These are phyloP conservation scores for Recurvomyces mirabilis DNA, from an alignment of 495 filamentous ascomycete species.

Conservation along the genomic window DNA sequence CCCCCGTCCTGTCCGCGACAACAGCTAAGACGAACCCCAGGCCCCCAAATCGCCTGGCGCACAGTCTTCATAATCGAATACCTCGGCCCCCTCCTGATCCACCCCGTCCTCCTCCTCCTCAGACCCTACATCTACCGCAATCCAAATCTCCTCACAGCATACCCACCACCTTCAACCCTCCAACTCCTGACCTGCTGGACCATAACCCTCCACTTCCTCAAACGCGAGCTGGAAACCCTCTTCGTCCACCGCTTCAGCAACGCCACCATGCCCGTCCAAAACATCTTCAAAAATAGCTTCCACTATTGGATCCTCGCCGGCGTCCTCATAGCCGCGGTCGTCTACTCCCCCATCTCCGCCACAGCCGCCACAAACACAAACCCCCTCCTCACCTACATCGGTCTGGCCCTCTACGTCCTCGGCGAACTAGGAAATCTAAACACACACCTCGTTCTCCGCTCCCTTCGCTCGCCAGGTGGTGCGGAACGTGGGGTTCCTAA, in stretches of 20 bases:
- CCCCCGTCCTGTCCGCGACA: too few species aligned
- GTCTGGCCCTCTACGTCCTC: conserved; percentile 57
- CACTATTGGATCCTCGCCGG: conserved; percentile 87
- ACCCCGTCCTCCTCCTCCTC: conserved; percentile 57
- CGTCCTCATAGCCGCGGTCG: conserved; percentile 69
- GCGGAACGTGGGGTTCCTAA: conserved; percentile 78
- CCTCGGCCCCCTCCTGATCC: conserved; percentile 84
- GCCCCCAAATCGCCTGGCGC: conserved; percentile 84
- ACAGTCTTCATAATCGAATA: conserved; percentile 95
- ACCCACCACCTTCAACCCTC: too few species aligned
- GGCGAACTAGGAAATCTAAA: conserved; percentile 70
- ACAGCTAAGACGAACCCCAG: conserved; percentile 41
- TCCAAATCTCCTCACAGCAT: conserved; percentile 43
- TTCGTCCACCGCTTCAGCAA: conserved; percentile 92
- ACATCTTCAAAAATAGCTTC: conserved; percentile 81
- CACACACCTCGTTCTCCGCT: conserved; percentile 63
- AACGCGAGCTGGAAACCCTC: conserved; percentile 88
- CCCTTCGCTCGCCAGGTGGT: conserved; percentile 64
- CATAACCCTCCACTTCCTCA: conserved; percentile 74
- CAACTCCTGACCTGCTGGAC: conserved; percentile 64
- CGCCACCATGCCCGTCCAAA: conserved; percentile 78
- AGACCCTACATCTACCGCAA: conserved; percentile 59
- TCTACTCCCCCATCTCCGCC: conserved; percentile 62
- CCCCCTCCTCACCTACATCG: conserved; percentile 44
- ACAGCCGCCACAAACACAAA: conserved; percentile 42